These are phyloP conservation scores for Colletotrichum horii DNA, from an alignment of 2,329 filamentous ascomycete genomes.

Conservation along the genomic window DNA sequence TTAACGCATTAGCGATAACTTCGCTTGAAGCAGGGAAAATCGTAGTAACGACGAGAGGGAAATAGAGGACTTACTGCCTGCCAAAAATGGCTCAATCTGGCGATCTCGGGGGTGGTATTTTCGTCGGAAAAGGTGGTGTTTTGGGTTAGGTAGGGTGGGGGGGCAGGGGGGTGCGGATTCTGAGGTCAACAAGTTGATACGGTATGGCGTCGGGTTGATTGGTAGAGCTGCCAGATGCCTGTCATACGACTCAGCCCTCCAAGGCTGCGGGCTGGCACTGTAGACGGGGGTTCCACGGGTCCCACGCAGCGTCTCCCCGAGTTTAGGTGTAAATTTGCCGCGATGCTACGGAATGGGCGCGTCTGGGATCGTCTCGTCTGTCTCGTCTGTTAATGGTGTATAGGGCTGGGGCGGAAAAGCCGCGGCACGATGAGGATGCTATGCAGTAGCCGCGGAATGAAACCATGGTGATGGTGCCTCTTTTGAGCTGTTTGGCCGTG, in stretches of 20 bases:
- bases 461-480: conserved; percentile 13
- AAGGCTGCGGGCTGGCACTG: conserved; percentile 4
- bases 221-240: conserved; percentile 12
- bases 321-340: conserved; percentile 12
- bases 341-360: conserved; percentile 21
- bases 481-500: conserved; percentile 6
- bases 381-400: not conserved
- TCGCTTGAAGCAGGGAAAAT: too few species aligned
- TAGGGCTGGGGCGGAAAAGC: conserved; percentile 3
- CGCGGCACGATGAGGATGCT: conserved; percentile 9
- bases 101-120: too few species aligned
- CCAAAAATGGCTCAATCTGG: too few species aligned
- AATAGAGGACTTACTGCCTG: too few species aligned
- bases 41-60: too few species aligned
- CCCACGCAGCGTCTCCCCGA: conserved; percentile 17
- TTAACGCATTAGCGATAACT: too few species aligned
- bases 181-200: too few species aligned
- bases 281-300: conserved; percentile 8
- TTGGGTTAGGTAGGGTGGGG: too few species aligned
- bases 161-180: too few species aligned
- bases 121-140: too few species aligned
- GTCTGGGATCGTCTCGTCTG: conserved; percentile 14
- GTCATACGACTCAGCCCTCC: conserved; percentile 24
- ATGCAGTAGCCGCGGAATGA: conserved; percentile 9
- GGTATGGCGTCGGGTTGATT: conserved; percentile 20